Percentiles rank a stretch among this genome's conserved stretches.
phyloP scores from a whole-genome alignment of 1,284 basidiomycete species.

The Baeospora myosura region DNA sequence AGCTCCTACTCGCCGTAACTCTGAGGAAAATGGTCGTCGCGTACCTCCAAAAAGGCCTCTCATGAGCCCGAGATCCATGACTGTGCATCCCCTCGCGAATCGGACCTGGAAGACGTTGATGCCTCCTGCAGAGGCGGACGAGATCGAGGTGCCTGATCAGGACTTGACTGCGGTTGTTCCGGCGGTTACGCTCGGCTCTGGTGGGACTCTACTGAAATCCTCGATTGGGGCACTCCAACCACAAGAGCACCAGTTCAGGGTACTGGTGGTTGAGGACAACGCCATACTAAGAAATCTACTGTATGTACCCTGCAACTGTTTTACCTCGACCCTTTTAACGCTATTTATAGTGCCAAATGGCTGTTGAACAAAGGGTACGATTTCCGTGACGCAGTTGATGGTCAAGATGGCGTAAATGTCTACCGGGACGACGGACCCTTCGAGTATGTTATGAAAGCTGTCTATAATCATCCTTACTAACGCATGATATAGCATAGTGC shows the following conservation, averaged over 20 bases:
- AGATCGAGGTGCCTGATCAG: slow-evolving; percentile 14
- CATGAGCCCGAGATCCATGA: slow-evolving; percentile 42
- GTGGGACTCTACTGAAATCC: slow-evolving; percentile 55
- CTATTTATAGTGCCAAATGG: slow-evolving; percentile 61
- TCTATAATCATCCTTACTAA: slow-evolving; percentile 8
- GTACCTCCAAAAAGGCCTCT: slow-evolving; percentile 31
- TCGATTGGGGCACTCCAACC: slow-evolving; percentile 43
- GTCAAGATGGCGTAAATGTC: slow-evolving; percentile 75
- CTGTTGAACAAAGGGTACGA: slow-evolving; percentile 77
- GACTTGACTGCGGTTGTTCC: slow-evolving; percentile 26
- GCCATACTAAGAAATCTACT: slow-evolving; percentile 64
- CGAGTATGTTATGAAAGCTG: slow-evolving; percentile 49
- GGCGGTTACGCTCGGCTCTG: slow-evolving; percentile 48
- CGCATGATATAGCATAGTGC: slow-evolving; percentile 52
- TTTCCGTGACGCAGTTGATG: slow-evolving; percentile 75
- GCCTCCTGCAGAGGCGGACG: slow-evolving; percentile 26
- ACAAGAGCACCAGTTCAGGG: slow-evolving; percentile 39
- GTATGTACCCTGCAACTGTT: slow-evolving; percentile 34
- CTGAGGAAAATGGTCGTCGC: slow-evolving; percentile 33
- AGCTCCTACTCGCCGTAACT: slow-evolving; percentile 38
- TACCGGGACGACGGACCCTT: slow-evolving; percentile 66
- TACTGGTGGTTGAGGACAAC: slow-evolving; percentile 83
- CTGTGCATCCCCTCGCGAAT: slow-evolving; percentile 37
- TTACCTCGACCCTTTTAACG: slow-evolving; percentile 12
- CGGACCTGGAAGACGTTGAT: slow-evolving; percentile 29